phyloP scores from a whole-genome alignment of 2,329 filamentous ascomycete genomes.

The Phaeosphaeria sp. region DNA sequence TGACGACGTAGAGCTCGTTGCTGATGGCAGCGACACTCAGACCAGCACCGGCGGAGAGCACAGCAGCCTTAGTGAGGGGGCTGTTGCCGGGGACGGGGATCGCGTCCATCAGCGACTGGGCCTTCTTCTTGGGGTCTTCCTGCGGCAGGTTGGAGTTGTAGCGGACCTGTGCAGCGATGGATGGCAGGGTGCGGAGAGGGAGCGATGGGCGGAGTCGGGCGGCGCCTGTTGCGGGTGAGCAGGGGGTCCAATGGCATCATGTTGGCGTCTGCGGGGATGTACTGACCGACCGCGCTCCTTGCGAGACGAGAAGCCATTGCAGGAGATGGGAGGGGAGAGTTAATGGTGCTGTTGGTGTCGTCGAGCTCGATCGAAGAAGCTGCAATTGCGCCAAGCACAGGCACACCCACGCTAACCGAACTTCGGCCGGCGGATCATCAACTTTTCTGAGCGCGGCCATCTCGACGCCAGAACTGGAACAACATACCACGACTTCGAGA shows the following conservation, averaged over 20 bases:
- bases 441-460: constrained; percentile 27
- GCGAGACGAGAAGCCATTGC: constrained; percentile 98
- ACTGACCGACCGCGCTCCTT: constrained; percentile 93
- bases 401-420: constrained; percentile 32
- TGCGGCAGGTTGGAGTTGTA: constrained; percentile 78
- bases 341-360: constrained; percentile 36
- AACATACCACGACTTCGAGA: background rate
- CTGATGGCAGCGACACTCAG: constrained; percentile 93
- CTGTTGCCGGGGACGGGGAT: constrained; percentile 92
- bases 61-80: constrained; percentile 93
- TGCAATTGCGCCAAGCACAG: constrained; percentile 32
- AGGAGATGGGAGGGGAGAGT: constrained; percentile 53
- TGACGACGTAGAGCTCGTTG: constrained; percentile 99
- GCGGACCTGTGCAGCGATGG: constrained; percentile 74
- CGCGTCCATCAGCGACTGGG: constrained; percentile 90
- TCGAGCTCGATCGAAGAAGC: constrained; percentile 14
- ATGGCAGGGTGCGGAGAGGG: constrained; percentile 75
- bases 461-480: constrained; percentile 1
- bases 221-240: constrained; percentile 69
- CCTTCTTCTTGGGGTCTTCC: constrained; percentile 95
- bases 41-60: constrained; percentile 91
- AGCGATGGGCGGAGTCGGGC: constrained; percentile 81
- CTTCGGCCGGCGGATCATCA: constrained; percentile 23
- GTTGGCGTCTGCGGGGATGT: constrained; percentile 25
- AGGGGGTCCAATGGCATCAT: constrained; percentile 50